Conservation (phyloP, 108 stramenopile species). For the Fragilaria crotonensis region DNA sequence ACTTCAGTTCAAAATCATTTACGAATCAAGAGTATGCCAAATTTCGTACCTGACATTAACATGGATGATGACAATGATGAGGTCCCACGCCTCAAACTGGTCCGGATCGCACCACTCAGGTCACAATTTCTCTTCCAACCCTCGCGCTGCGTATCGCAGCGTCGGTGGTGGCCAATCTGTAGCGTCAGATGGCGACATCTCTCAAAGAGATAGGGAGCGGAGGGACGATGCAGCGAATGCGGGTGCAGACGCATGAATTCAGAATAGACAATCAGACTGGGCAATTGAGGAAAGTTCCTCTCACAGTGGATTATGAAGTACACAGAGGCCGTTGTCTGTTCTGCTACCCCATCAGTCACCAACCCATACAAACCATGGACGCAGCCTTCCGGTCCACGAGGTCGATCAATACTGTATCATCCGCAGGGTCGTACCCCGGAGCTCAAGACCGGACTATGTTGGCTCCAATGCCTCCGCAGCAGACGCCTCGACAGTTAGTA, state of each 20-base stretch:
- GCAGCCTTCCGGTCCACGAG: neutral
- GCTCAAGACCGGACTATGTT: neutral
- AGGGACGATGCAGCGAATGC: slow-evolving; percentile 38
- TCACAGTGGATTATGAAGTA: slow-evolving; percentile 41
- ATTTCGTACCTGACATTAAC: neutral
- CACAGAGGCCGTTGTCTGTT: slow-evolving; percentile 48
- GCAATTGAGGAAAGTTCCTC: slow-evolving; percentile 17
- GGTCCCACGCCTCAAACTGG: neutral
- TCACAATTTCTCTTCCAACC: neutral
- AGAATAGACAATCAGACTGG: slow-evolving; percentile 16
- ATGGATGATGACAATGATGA: neutral
- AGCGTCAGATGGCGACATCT: neutral
- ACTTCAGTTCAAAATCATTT: neutral
- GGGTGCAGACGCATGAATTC: slow-evolving; percentile 41
- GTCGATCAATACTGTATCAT: slow-evolving; percentile 2
- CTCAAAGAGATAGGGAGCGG: slow-evolving; percentile 26
- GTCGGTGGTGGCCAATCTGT: neutral
- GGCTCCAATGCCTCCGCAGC: neutral
- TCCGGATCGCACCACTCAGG: neutral
- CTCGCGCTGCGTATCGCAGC: neutral
- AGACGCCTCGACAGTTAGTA: slow-evolving; percentile 2
- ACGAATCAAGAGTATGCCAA: neutral
- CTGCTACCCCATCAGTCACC: slow-evolving; percentile 36
- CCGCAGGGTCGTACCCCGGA: neutral
- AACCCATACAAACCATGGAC: neutral